Base-by-base conservation (phyloP, 768 basidiomycete genomes). In the Mycena leptocephala region DNA sequence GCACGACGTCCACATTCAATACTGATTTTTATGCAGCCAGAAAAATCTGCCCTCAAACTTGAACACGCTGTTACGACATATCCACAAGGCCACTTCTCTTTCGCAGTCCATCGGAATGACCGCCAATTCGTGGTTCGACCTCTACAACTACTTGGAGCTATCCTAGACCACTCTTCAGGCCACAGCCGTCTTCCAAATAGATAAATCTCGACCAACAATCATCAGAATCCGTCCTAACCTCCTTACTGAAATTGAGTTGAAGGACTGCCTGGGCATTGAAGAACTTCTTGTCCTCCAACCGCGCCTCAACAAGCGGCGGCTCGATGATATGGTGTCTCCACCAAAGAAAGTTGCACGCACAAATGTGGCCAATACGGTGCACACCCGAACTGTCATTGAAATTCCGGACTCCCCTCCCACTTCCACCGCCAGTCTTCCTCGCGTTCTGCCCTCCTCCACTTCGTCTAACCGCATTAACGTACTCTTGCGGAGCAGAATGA, bases 191-290 rank as follows among this genome's bases (percentile, higher is more conserved):
- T 46, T 70, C 41, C 6, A 20, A 1, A 58, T 70, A 14, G 46
- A 43, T 26, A 70, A 70, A 62, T 1, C 26, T 6, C 32, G 10
- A 9, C 58, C 69, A 6, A 48, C 33, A 2, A 33, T 70, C 43
- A 70, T 70, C 26, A 58, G 69, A 9, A 8, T 70, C n/a, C 43
- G 69, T 11, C 58, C 69, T 10, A 67, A 22, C 14, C 66, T 67
- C 30, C 46, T 55, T 28, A 32, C 18, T 3, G 66, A 67, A 26
- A 8, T 67, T 28, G 11, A 24, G 8, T 2, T 67, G 6, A n/a
- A 26, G 14, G 33, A 55, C 22, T 67, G 66, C 66, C 66, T 48
- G 2, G 24, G 24, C 11, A 22, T 53, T 8, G n/a, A 67, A 3
- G 51, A 39, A 3, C 16, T 67, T 33, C 30, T 67, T 5, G 0